A percentile compares a stretch with the other conserved stretches of the same genome.
phyloP scores from a whole-genome alignment of 2,329 filamentous ascomycete species.

The Polytolypa hystricis region DNA sequence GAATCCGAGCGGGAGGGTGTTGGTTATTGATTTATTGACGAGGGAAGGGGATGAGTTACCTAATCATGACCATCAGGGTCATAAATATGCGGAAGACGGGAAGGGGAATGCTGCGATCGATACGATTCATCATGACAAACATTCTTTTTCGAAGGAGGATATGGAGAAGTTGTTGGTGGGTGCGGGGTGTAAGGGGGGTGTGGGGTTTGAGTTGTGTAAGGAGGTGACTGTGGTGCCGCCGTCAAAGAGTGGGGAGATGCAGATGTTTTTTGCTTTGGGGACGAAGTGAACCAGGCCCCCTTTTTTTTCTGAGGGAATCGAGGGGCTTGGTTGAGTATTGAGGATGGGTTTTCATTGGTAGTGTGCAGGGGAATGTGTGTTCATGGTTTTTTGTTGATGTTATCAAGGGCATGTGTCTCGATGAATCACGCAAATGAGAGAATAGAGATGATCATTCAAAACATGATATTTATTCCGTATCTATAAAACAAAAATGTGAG shows the following conservation, averaged over 20 bases:
- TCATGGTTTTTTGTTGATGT: too few relatives aligned
- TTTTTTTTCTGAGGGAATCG: too few relatives aligned
- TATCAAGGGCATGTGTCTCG: too few relatives aligned
- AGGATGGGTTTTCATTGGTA: too few relatives aligned
- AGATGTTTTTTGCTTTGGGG: conserved; percentile 11
- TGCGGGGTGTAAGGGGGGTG: conserved; percentile 8
- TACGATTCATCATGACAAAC: conserved; percentile 9
- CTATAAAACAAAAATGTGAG: too few relatives aligned
- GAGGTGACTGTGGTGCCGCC: conserved; percentile 7
- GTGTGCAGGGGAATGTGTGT: too few relatives aligned
- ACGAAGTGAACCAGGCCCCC: conserved; percentile 8
- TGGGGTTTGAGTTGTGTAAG: conserved; percentile 8
- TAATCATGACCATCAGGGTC: conserved; percentile 1
- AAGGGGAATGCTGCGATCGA: conserved; percentile 3
- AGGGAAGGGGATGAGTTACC: conserved; percentile 1
- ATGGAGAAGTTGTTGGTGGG: conserved; percentile 6
- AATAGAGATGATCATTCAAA: too few relatives aligned
- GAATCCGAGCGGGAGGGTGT: conserved; percentile 8
- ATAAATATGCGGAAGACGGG: neutral
- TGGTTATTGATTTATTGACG: conserved; percentile 10
- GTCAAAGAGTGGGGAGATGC: conserved; percentile 3
- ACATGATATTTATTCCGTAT: neutral
- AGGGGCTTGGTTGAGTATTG: too few relatives aligned
- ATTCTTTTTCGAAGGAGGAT: conserved; percentile 7
- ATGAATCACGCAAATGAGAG: too few relatives aligned